Conservation (phyloP, 192 early-diverging fungal genomes). For the Coemansia sp. region DNA sequence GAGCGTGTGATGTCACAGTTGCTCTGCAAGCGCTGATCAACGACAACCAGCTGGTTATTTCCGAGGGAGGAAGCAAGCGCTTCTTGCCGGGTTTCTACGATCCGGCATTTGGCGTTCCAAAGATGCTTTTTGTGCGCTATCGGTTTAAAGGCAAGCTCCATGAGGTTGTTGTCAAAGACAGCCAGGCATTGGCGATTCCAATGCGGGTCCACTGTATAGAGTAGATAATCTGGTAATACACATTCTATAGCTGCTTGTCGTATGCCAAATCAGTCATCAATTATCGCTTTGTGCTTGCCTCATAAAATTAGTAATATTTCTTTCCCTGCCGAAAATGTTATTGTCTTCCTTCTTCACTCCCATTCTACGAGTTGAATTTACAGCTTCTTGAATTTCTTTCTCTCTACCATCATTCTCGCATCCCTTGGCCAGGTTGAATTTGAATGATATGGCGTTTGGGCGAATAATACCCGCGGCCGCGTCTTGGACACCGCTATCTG, state of each 20-base stretch:
- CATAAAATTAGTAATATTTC: no score
- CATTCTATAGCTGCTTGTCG: neutral
- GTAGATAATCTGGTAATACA: neutral
- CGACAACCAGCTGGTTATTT: constrained; percentile 85
- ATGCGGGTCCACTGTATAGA: constrained; percentile 57
- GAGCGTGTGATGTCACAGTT: constrained; percentile 77
- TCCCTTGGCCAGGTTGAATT: neutral
- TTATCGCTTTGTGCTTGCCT: neutral
- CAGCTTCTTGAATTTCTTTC: neutral
- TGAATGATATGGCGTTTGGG: neutral
- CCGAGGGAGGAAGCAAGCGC: constrained; percentile 83
- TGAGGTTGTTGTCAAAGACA: constrained; percentile 77
- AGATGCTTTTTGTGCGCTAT: constrained; percentile 84
- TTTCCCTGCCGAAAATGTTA: no score
- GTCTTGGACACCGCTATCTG: neutral
- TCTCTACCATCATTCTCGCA: neutral
- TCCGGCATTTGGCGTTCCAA: constrained; percentile 85
- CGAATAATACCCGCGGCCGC: neutral
- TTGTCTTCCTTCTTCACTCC: no score
- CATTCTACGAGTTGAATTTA: no score
- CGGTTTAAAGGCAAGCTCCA: constrained; percentile 79
- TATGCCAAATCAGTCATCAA: neutral
- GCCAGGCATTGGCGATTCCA: constrained; percentile 76
- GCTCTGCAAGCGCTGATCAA: constrained; percentile 82
- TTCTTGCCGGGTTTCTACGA: constrained; percentile 94